Evolutionary conservation across 352 stramenopile genomes (phyloP).

Genomic region (Elongisporangium prolatum): DNA sequence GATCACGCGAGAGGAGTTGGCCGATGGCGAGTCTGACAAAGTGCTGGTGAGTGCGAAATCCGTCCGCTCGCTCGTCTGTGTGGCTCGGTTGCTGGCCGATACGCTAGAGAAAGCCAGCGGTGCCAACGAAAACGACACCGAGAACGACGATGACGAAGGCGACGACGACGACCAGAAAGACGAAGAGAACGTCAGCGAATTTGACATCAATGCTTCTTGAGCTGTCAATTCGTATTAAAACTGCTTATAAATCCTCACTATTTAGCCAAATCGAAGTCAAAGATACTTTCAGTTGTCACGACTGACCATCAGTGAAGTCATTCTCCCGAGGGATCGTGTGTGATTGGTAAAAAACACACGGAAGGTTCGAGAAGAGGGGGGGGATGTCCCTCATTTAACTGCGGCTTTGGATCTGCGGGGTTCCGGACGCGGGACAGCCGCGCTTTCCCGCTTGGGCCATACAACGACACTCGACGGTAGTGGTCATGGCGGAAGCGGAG

Average conservation of each 20-base stretch:
- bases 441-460: neutral
- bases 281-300: neutral
- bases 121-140: neutral
- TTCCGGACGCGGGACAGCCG: neutral
- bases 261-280: neutral
- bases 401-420: neutral
- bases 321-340: conserved; percentile 3
- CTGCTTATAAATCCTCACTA: neutral
- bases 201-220: conserved; percentile 23
- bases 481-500: conserved; percentile 26
- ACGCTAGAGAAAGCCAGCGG: conserved; percentile 30
- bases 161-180: conserved; percentile 6
- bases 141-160: neutral
- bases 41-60: conserved; percentile 12
- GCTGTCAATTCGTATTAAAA: neutral
- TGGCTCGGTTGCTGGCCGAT: conserved; percentile 45
- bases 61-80: conserved; percentile 34
- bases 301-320: conserved; percentile 3
- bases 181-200: conserved; percentile 22
- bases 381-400: neutral
- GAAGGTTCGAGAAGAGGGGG: conserved; percentile 33
- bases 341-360: conserved; percentile 1
- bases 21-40: neutral
- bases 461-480: conserved; percentile 1
- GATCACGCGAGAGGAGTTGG: conserved; percentile 10